A percentile compares a stretch with the other conserved stretches of the same genome.
Evolutionary conservation across 2,329 filamentous ascomycete species (phyloP).

Genomic region (Paracamarosporium sp.): DNA sequence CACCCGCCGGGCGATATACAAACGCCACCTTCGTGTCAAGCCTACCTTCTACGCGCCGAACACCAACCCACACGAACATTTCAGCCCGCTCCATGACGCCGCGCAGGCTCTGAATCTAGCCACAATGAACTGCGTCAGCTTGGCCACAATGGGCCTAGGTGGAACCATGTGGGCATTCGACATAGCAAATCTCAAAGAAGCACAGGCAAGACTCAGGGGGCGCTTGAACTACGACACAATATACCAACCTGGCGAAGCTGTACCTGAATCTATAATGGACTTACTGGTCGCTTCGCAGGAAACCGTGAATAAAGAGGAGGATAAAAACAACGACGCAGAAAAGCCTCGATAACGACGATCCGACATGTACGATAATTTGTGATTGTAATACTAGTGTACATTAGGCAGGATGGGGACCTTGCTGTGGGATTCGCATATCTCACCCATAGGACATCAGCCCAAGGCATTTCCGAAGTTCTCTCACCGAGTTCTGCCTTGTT

Average conservation of each 20-base stretch:
- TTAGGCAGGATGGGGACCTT: conserved; percentile 8
- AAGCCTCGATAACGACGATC: conserved; percentile 18
- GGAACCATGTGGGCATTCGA: conserved; percentile 79
- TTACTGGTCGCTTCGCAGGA: conserved; percentile 50
- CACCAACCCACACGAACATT: conserved; percentile 52
- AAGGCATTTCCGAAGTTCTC: background rate
- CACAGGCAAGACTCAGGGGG: conserved; percentile 63
- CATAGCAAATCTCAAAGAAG: conserved; percentile 63
- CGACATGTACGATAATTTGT: conserved; percentile 21
- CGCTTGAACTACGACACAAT: conserved; percentile 61
- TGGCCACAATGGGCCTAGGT: conserved; percentile 77
- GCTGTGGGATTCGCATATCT: background rate
- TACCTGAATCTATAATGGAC: conserved; percentile 32
- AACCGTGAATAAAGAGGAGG: conserved; percentile 58
- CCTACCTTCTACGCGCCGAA: conserved; percentile 77
- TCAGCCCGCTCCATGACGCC: conserved; percentile 75
- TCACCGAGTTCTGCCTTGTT: background rate
- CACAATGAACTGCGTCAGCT: conserved; percentile 81
- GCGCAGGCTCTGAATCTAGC: conserved; percentile 84
- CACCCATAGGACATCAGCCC: background rate
- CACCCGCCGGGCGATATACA: conserved; percentile 66
- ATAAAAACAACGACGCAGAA: conserved; percentile 40
- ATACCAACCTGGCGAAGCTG: conserved; percentile 53
- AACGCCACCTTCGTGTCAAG: conserved; percentile 65
- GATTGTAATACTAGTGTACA: conserved; percentile 31